Evolutionary conservation across 148 eudicot species (phyloP).

Genomic region (Silene conica): DNA sequence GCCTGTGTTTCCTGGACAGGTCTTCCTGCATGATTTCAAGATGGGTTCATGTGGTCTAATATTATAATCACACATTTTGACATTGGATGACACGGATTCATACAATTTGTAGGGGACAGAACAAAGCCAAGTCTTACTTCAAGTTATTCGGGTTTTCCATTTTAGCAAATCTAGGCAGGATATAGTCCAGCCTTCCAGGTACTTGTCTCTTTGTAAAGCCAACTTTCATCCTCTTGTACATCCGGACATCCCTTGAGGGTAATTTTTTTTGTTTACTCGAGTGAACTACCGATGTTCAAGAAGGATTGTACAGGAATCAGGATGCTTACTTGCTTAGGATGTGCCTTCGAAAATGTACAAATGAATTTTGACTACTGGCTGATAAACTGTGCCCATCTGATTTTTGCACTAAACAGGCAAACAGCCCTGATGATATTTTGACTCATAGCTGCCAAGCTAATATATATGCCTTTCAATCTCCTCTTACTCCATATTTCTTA

Average conservation of each 20-base stretch:
- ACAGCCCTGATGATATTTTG: neutral
- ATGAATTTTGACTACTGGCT: neutral
- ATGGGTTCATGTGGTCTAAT: slow-evolving; percentile 1
- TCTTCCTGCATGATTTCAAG: slow-evolving; percentile 10
- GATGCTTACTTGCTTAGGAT: neutral
- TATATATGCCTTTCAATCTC: too few relatives aligned
- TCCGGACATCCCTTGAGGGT: neutral
- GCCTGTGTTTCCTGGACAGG: neutral
- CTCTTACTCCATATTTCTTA: too few relatives aligned
- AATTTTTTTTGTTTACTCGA: neutral
- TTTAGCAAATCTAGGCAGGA: slow-evolving; percentile 12
- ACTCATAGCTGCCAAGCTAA: neutral
- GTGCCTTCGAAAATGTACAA: neutral
- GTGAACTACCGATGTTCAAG: neutral
- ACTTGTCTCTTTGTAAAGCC: neutral
- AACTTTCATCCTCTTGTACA: neutral
- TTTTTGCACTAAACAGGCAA: neutral
- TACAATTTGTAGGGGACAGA: neutral
- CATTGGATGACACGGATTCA: too few relatives aligned
- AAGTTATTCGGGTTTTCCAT: neutral
- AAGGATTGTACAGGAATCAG: neutral
- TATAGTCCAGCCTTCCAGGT: neutral
- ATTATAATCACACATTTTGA: too few relatives aligned
- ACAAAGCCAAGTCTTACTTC: neutral
- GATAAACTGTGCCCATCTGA: neutral